phyloP scores from a whole-genome alignment of 257 asterid species.

The Solanum gracilifrons region DNA sequence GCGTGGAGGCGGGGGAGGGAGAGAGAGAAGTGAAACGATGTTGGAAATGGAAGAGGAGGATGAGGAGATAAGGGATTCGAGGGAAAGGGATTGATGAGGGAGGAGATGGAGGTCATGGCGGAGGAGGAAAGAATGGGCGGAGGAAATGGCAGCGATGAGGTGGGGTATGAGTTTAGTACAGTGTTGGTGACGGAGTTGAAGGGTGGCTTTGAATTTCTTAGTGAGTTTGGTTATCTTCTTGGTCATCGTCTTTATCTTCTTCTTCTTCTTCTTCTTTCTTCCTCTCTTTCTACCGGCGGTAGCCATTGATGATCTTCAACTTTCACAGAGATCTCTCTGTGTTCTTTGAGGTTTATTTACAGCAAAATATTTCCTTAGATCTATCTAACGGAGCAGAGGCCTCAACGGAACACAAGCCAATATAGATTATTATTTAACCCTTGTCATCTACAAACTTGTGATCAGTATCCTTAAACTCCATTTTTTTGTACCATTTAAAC shows the following conservation, averaged over 20 bases:
- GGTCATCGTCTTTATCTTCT: constrained; percentile 8
- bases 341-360: not conserved
- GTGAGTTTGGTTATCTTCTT: constrained; percentile 6
- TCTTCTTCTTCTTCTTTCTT: constrained; percentile 14
- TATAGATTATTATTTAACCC: no score
- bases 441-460: no score
- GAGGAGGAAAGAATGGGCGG: constrained; percentile 61
- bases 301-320: constrained; percentile 20
- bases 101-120: constrained; percentile 61
- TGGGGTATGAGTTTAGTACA: constrained; percentile 41
- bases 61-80: constrained; percentile 66
- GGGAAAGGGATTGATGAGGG: constrained; percentile 63
- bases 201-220: constrained; percentile 15
- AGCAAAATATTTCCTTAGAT: not conserved
- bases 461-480: not conserved
- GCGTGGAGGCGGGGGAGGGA: constrained; percentile 18
- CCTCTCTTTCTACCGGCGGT: constrained; percentile 23
- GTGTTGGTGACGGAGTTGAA: constrained; percentile 5
- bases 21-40: constrained; percentile 43
- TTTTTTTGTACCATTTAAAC: no score
- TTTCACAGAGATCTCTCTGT: not conserved
- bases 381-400: not conserved
- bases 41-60: constrained; percentile 49
- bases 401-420: not conserved
- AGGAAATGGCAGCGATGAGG: constrained; percentile 57